These are phyloP conservation scores for Suhomyces bribrorum DNA, from an alignment of 1,139 yeast species.

Conservation along the genomic window DNA sequence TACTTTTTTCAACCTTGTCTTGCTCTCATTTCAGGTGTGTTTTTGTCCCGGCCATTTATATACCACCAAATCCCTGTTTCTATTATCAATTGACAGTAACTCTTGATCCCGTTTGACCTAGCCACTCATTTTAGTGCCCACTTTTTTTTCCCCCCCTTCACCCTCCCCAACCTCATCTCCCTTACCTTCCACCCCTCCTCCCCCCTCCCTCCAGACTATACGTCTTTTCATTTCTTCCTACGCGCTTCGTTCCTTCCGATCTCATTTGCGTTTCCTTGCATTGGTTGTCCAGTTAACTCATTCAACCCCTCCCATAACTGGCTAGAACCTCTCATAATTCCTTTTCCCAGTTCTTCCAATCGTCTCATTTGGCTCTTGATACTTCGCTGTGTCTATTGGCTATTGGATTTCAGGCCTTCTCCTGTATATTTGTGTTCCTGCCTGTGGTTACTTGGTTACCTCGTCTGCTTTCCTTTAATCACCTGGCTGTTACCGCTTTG, in stretches of 20 bases:
- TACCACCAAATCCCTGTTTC: neutral
- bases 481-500: neutral
- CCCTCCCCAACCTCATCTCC: neutral
- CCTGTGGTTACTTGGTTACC: neutral
- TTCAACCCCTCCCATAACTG: conserved; percentile 9
- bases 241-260: neutral
- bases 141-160: neutral
- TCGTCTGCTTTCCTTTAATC: neutral
- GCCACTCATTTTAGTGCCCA: neutral
- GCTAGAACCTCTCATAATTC: conserved; percentile 7
- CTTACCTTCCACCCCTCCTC: neutral
- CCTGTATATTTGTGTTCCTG: neutral
- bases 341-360: neutral
- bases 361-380: neutral
- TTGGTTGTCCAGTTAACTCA: conserved; percentile 7
- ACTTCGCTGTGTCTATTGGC: neutral
- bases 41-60: conserved; percentile 6
- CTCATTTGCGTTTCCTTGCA: conserved; percentile 9
- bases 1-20: conserved; percentile 1
- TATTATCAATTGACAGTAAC: too few species aligned
- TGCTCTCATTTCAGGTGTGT: conserved; percentile 7
- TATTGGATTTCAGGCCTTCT: neutral
- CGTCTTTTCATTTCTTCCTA: neutral
- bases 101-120: too few species aligned
- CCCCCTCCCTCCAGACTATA: neutral